phyloP scores from a whole-genome alignment of 768 basidiomycete genomes.

The Gloeopeniophorella convolvens region DNA sequence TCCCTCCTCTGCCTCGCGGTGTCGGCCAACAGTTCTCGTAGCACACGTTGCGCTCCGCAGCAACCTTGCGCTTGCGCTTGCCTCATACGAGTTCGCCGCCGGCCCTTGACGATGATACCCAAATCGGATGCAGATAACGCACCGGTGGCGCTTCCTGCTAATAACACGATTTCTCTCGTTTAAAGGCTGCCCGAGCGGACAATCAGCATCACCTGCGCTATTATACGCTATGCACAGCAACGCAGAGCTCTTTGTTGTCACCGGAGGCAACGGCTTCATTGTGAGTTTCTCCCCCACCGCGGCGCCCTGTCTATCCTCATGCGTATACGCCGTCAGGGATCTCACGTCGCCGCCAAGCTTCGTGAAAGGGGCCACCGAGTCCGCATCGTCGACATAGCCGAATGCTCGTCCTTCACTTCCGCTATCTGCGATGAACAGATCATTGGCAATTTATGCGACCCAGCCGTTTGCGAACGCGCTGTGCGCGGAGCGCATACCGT shows the following conservation, averaged over 20 bases:
- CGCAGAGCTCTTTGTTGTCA: constrained; percentile 32
- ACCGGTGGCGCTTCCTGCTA: too few relatives aligned
- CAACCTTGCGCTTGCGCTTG: too few relatives aligned
- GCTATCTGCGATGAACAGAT: constrained; percentile 31
- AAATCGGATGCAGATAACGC: too few relatives aligned
- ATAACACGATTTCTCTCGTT: too few relatives aligned
- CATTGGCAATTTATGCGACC: constrained; percentile 42
- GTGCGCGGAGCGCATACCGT: constrained; percentile 39
- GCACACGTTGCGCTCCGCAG: too few relatives aligned
- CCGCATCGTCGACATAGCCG: constrained; percentile 38
- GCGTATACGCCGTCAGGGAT: constrained; percentile 35
- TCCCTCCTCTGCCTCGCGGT: too few relatives aligned
- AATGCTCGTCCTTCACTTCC: constrained; percentile 22
- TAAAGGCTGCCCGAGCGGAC: too few relatives aligned
- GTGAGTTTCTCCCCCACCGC: constrained; percentile 28
- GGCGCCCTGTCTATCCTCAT: background rate
- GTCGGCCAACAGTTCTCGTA: too few relatives aligned
- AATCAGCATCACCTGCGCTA: too few relatives aligned
- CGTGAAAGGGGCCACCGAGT: constrained; percentile 29
- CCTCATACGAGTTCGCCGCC: too few relatives aligned
- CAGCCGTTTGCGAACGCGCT: constrained; percentile 31
- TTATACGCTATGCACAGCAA: constrained; percentile 7
- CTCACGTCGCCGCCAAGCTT: constrained; percentile 41
- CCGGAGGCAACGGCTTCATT: constrained; percentile 51
- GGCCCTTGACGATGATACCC: too few relatives aligned